phyloP scores from a whole-genome alignment of 208 protist species.

The Trypanosoma melophagium region DNA sequence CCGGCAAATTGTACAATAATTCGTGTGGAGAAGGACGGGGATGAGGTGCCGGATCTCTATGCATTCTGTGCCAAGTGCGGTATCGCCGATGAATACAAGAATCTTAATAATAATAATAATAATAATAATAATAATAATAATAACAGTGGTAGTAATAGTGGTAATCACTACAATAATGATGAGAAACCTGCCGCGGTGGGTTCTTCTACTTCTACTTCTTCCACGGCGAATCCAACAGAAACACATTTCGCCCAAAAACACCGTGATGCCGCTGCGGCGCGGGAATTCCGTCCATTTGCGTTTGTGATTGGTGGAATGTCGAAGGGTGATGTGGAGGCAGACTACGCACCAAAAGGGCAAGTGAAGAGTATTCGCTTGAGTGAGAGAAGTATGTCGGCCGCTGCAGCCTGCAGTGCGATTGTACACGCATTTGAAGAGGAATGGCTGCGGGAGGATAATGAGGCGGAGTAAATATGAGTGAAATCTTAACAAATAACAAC shows the following conservation, averaged over 20 bases:
- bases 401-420: constrained; percentile 66
- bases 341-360: constrained; percentile 61
- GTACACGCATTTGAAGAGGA: constrained; percentile 82
- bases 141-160: no score
- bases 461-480: constrained; percentile 26
- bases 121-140: constrained; percentile 26
- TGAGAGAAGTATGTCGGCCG: constrained; percentile 82
- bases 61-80: constrained; percentile 51
- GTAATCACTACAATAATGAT: no score
- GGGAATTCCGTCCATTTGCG: constrained; percentile 76
- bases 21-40: constrained; percentile 86
- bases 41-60: constrained; percentile 64
- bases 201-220: no score
- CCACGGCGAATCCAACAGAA: constrained; percentile 32
- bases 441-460: constrained; percentile 85
- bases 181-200: no score
- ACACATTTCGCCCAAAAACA: constrained; percentile 43
- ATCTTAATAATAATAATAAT: background rate
- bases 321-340: constrained; percentile 71
- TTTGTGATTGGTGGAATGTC: constrained; percentile 89
- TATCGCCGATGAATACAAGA: constrained; percentile 22
- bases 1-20: constrained; percentile 81
- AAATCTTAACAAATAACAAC: background rate
- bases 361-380: constrained; percentile 67
- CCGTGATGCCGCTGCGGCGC: constrained; percentile 37